These are phyloP conservation scores for Asterophora lycoperdoides DNA, from an alignment of 768 basidiomycete genomes.

Conservation along the genomic window DNA sequence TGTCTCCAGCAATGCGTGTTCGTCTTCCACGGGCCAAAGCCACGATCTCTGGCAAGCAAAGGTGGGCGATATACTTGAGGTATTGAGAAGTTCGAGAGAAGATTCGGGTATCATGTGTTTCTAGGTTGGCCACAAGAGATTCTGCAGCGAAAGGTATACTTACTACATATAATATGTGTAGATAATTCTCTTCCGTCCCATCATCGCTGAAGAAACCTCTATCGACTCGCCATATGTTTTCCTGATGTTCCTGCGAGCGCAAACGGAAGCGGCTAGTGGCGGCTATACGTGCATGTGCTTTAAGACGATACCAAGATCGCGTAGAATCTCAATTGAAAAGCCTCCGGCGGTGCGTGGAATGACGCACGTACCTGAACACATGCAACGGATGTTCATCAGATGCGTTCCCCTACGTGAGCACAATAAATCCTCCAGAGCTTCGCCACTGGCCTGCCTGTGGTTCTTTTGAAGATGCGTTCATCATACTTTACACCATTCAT, in stretches of 20 bases:
- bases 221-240: not conserved
- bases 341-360: not conserved
- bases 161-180: too few relatives aligned
- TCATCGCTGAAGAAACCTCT: not conserved
- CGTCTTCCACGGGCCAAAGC: too few relatives aligned
- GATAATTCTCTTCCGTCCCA: not conserved
- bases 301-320: not conserved
- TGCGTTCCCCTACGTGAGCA: slow-evolving; percentile 26
- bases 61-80: too few relatives aligned
- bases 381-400: too few relatives aligned
- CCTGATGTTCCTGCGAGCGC: not conserved
- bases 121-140: too few relatives aligned
- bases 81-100: too few relatives aligned
- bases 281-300: not conserved
- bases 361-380: too few relatives aligned
- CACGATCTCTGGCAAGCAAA: too few relatives aligned
- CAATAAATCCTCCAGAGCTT: slow-evolving; percentile 60
- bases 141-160: too few relatives aligned
- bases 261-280: not conserved
- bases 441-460: slow-evolving; percentile 48
- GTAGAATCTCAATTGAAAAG: not conserved
- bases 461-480: slow-evolving; percentile 45
- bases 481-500: slow-evolving; percentile 50
- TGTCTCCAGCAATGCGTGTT: too few relatives aligned
- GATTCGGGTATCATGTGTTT: too few relatives aligned